Evolutionary conservation across 192 early-diverging fungal genomes (phyloP), one percentile per base, ranked within the genome.

Genomic region (Coemansia sp.): DNA sequence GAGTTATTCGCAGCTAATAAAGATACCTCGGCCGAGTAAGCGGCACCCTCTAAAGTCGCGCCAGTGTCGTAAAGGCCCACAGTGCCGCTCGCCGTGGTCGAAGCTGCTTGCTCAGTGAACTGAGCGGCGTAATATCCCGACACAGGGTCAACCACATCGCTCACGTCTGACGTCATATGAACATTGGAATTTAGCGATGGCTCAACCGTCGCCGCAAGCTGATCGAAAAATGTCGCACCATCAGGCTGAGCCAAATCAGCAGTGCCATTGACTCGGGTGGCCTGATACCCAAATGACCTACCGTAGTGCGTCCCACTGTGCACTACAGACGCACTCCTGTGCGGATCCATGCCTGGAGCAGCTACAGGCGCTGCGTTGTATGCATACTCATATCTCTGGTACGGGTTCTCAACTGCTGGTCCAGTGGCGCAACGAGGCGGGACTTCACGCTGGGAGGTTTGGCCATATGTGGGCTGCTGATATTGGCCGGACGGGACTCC

Each of bases 361-460:
- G 44, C 43, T 8, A 42, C 19, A 14, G 61, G 67, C 9, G 64
- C 43, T 19, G 11, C 49, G 17, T 65, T 17, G 11, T 47, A 42
- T 13, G 58, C 42, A 63, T 67, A 53, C 1, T 58, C 70, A 47
- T 67, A 67, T 23, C 65, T 65, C 57, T 72, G 64, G 37, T 73
- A 66, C 6, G 78, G 68, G 26, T 69, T 50, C 11, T 76, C 78
- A 0, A 73, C 60, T 32, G 78, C 78, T n/a, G 78, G 78, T 0
- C 78, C 78, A 17, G 78, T 81, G 6, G 78, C 74, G 21, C 74
- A 76, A 37, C 78, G 78, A 43, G 78, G 78, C 5, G 78, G 78
- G n/a, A 76, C 57, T 37, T 73, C 74, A 3, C 47, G 67, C 38
- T 39, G 32, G 23, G 50, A 35, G 13, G 8, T 32, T 44, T 68